Base-by-base conservation (phyloP, 2,329 filamentous ascomycete species). In the Diaporthe vaccinii region DNA sequence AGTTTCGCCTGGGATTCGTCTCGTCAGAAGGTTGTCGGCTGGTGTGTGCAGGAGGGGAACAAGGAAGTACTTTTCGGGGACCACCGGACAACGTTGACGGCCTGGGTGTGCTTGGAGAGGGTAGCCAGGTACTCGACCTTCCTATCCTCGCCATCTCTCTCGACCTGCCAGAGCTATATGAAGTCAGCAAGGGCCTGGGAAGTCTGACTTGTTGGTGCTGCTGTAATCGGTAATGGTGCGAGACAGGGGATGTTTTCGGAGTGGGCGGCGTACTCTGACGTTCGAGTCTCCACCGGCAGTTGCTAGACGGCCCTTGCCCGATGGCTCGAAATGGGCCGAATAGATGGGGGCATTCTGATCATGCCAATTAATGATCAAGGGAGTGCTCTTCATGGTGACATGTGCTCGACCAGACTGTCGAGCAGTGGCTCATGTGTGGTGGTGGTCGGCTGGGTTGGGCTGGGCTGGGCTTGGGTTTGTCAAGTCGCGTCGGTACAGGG, bases 361-460 rank as follows among this genome's bases (percentile, higher is more conserved):
- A 86, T 99, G 97, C 97, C 97, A 99, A 88, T 97, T 95, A 86
- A 99, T 96, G 83, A 98, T 96, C 80, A 99, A 90, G 80, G 97
- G 96, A 82, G 95, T 93, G 83, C 95, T 96, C 91, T 98, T 98
- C 97, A 99, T 99, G 83, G 84, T 88, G 85, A 82, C 82, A 80
- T 80, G 65, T 72, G 74, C 75, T 72, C 74, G 73, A 74, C 53
- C 51, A 62, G 25, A 41, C 28, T 69, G 58, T 71, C 75, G 73
- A 67, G 15, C 31, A 39, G 22, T 57, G 39, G 49, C 41, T 41
- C 75, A 75, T 69, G 58, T 46, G 68, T 36, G 41, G 70, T 39
- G n/a, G 71, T 55, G 34, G 34, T 39, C n/a, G n/a, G 39, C 20
- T 31, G 25, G 28, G 59, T n/a, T n/a, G 22, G 25, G 69, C 55